Evolutionary conservation across 2,329 filamentous ascomycete genomes (phyloP).

Genomic region (Aotearoamyces nothofagi): DNA sequence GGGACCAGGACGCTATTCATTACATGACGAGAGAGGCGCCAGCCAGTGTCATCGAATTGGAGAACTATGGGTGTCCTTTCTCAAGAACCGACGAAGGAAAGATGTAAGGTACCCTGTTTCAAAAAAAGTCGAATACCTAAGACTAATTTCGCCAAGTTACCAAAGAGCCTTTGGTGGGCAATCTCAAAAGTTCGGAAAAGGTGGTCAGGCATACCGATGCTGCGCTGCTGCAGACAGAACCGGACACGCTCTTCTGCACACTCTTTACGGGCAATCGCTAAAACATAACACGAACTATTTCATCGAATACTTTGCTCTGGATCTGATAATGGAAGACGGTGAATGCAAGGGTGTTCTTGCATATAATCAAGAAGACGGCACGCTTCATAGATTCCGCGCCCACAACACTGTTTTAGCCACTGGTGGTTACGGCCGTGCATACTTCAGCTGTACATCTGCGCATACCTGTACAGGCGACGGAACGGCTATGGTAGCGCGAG

Average conservation of each 20-base stretch:
- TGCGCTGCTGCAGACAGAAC: constrained; percentile 94
- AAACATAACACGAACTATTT: constrained; percentile 99
- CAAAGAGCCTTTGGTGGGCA: constrained; percentile 98
- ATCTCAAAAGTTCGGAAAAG: constrained; percentile 88
- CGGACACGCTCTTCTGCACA: constrained; percentile 94
- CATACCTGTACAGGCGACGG: constrained; percentile 98
- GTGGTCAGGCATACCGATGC: constrained; percentile 94
- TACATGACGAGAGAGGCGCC: constrained; percentile 97
- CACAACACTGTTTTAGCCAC: constrained; percentile 96
- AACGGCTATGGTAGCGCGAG: constrained; percentile 98
- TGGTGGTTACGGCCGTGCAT: constrained; percentile 92
- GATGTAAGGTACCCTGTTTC: constrained; percentile 54
- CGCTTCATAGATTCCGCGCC: constrained; percentile 88
- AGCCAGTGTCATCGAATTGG: constrained; percentile 80
- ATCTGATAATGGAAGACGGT: constrained; percentile 94
- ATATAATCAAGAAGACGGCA: constrained; percentile 98
- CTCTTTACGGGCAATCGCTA: constrained; percentile 92
- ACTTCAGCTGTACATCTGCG: constrained; percentile 96
- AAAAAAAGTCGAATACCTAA: too few relatives aligned
- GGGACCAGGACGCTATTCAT: constrained; percentile 94
- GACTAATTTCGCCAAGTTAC: constrained; percentile 41
- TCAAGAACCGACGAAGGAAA: constrained; percentile 91
- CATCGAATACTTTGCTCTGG: constrained; percentile 96
- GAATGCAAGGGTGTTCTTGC: constrained; percentile 93
- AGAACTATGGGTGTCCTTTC: constrained; percentile 96